phyloP scores from a whole-genome alignment of 139 green algal genomes.

The Chlamydomonas sp. region DNA sequence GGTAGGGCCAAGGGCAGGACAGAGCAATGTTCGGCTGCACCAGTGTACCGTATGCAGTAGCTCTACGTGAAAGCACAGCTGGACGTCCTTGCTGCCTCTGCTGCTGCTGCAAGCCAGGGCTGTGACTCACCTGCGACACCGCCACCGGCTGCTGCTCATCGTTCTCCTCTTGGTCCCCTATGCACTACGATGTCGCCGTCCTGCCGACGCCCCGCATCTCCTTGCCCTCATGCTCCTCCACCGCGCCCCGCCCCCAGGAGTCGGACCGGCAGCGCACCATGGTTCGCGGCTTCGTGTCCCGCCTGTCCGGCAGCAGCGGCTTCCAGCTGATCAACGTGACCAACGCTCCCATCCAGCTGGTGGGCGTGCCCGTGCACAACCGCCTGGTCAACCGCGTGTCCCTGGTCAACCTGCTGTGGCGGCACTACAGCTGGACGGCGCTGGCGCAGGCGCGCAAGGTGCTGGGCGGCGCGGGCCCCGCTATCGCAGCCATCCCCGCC shows the following conservation, averaged over 20 bases:
- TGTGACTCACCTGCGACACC: no score
- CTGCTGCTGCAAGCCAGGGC: no score
- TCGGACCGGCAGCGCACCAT: slow-evolving; percentile 46
- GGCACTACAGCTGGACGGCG: slow-evolving; percentile 76
- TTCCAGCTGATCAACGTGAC: slow-evolving; percentile 92
- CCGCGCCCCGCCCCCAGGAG: background rate
- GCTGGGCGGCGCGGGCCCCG: slow-evolving; percentile 79
- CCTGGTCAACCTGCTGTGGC: slow-evolving; percentile 56
- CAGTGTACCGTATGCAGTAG: no score
- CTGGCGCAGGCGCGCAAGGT: slow-evolving; percentile 82
- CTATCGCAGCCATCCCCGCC: slow-evolving; percentile 75
- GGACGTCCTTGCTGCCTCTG: no score
- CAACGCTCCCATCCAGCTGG: slow-evolving; percentile 83
- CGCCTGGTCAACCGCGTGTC: slow-evolving; percentile 60
- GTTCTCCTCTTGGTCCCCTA: background rate
- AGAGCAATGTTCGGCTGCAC: no score
- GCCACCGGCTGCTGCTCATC: background rate
- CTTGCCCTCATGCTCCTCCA: background rate
- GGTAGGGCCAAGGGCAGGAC: no score
- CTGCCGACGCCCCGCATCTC: background rate
- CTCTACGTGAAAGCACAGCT: no score
- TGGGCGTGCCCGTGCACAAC: slow-evolving; percentile 39
- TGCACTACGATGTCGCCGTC: background rate
- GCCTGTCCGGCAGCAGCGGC: slow-evolving; percentile 71
- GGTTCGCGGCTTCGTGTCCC: slow-evolving; percentile 52